These are phyloP conservation scores for Lasiodiplodia citricola DNA, from an alignment of 2,329 filamentous ascomycete species.

Conservation along the genomic window DNA sequence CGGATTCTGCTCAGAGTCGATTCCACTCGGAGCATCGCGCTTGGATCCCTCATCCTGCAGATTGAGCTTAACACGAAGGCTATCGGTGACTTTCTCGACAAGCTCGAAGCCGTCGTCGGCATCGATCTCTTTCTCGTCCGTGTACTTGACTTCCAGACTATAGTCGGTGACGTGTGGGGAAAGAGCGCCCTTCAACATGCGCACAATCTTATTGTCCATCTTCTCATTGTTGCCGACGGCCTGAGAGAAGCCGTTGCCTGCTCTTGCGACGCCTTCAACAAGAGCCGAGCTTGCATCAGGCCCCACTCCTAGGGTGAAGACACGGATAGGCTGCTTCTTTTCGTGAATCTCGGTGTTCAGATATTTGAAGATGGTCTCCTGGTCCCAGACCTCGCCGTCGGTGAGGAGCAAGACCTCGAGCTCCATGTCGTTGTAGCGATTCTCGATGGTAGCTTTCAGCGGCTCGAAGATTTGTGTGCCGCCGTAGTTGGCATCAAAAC, in stretches of 20 bases:
- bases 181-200: slow-evolving; percentile 75
- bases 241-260: slow-evolving; percentile 66
- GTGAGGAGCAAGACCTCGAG: slow-evolving; percentile 63
- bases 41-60: slow-evolving; percentile 30
- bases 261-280: slow-evolving; percentile 63
- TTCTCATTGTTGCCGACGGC: slow-evolving; percentile 67
- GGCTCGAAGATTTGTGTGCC: slow-evolving; percentile 61
- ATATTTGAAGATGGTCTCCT: slow-evolving; percentile 54
- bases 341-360: slow-evolving; percentile 51
- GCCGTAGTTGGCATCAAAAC: slow-evolving; percentile 55
- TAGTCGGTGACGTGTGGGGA: slow-evolving; percentile 70
- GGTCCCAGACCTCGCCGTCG: slow-evolving; percentile 61
- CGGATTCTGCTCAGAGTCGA: slow-evolving; percentile 24
- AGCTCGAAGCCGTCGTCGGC: slow-evolving; percentile 65
- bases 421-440: slow-evolving; percentile 52
- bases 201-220: slow-evolving; percentile 70
- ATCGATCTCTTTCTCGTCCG: slow-evolving; percentile 32
- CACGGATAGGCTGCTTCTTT: slow-evolving; percentile 53
- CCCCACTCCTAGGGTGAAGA: slow-evolving; percentile 65
- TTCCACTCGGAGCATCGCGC: background rate
- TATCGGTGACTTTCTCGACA: slow-evolving; percentile 63
- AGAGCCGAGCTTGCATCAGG: slow-evolving; percentile 60
- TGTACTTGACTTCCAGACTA: slow-evolving; percentile 67
- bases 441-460: slow-evolving; percentile 53
- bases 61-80: slow-evolving; percentile 49